Evolutionary conservation across 495 filamentous ascomycete species (phyloP).

Genomic region (Hypoxylon crocopeplum): DNA sequence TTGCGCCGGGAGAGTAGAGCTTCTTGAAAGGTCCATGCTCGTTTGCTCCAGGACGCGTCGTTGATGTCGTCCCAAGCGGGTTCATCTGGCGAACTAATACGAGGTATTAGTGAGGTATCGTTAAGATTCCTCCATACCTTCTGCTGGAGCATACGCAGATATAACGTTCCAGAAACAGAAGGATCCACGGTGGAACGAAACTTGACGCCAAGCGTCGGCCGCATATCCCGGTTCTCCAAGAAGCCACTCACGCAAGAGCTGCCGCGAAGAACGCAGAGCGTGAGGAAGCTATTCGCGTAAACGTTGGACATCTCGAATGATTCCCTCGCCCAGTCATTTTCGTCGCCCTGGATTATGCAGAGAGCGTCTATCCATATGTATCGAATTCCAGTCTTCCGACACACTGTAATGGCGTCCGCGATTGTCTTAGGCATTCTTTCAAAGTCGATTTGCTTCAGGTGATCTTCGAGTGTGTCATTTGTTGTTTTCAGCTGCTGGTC

Average conservation of each 20-base stretch:
- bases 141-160: too few relatives aligned
- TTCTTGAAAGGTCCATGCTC: slow-evolving; percentile 16
- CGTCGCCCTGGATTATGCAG: slow-evolving; percentile 35
- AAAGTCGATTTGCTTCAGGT: too few relatives aligned
- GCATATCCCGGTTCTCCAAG: too few relatives aligned
- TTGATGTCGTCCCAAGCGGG: background rate
- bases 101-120: background rate
- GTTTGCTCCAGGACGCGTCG: background rate
- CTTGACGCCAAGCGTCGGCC: too few relatives aligned
- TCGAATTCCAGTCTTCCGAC: slow-evolving; percentile 13
- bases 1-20: too few relatives aligned
- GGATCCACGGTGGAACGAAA: too few relatives aligned
- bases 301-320: slow-evolving; percentile 28
- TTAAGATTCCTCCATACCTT: too few relatives aligned
- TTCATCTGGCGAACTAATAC: background rate
- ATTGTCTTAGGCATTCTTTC: too few relatives aligned
- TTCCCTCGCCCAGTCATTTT: slow-evolving; percentile 29
- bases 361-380: slow-evolving; percentile 43
- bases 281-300: slow-evolving; percentile 18
- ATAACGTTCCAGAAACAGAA: too few relatives aligned
- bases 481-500: too few relatives aligned
- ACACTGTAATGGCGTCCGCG: slow-evolving; percentile 7
- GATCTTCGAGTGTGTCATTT: too few relatives aligned
- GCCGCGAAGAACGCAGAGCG: slow-evolving; percentile 13
- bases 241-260: too few relatives aligned